Evolutionary conservation across 495 filamentous ascomycete genomes (phyloP).

Genomic region (Talaromyces ruber): DNA sequence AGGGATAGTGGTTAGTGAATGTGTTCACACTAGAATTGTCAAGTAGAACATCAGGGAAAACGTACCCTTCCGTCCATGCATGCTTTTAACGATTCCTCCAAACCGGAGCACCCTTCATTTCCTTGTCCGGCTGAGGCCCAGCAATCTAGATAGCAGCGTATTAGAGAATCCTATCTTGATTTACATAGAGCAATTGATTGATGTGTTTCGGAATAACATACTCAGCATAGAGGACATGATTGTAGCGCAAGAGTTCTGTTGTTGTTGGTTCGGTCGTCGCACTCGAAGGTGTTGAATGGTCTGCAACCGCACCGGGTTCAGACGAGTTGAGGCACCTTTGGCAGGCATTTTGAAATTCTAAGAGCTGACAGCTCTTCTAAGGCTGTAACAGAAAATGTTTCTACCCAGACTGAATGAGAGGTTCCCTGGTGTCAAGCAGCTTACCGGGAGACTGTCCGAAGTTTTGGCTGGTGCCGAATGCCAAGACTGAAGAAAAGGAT

Average conservation of each 20-base stretch:
- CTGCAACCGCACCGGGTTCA: slow-evolving; percentile 70
- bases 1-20: neutral
- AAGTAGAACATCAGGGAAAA: slow-evolving; percentile 3
- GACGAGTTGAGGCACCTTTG: slow-evolving; percentile 37
- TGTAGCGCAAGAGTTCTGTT: slow-evolving; percentile 69
- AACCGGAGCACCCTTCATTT: slow-evolving; percentile 60
- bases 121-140: slow-evolving; percentile 85
- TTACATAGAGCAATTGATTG: neutral
- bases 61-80: slow-evolving; percentile 87
- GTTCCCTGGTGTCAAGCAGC: neutral
- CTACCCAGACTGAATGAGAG: neutral
- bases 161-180: neutral
- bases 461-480: neutral
- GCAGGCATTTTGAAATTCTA: slow-evolving; percentile 34
- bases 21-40: neutral
- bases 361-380: neutral
- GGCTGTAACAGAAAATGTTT: neutral
- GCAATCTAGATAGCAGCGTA: slow-evolving; percentile 52
- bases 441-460: neutral
- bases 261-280: slow-evolving; percentile 65
- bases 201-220: slow-evolving; percentile 38
- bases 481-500: slow-evolving; percentile 5
- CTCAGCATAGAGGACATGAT: slow-evolving; percentile 88
- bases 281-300: slow-evolving; percentile 80
- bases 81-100: slow-evolving; percentile 74